phyloP scores from a whole-genome alignment of 2,329 filamentous ascomycete species.

The Pseudocercospora macadamiae region DNA sequence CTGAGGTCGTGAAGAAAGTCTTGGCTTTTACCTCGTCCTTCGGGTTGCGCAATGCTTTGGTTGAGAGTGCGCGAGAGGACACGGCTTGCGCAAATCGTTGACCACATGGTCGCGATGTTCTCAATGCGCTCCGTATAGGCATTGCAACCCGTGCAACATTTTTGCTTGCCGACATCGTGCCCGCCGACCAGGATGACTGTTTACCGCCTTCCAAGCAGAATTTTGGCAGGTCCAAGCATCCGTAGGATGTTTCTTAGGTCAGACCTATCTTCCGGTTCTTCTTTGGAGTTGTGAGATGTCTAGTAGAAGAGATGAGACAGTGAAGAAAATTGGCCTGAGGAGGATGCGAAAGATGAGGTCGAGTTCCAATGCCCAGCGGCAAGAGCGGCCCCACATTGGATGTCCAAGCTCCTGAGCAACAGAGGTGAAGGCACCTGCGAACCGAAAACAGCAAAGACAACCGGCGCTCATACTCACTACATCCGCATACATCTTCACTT shows the following conservation, averaged over 20 bases:
- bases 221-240: not conserved
- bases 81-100: not conserved
- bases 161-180: conserved; percentile 23
- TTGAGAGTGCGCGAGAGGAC: conserved; percentile 11
- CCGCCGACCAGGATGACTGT: conserved; percentile 9
- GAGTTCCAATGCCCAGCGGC: not conserved
- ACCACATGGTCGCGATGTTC: conserved; percentile 5
- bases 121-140: conserved; percentile 16
- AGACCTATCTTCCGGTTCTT: too few species aligned
- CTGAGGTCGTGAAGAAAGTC: conserved; percentile 25
- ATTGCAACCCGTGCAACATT: conserved; percentile 12
- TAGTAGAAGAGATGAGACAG: not conserved
- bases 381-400: not conserved
- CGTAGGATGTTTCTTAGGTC: not conserved
- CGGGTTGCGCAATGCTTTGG: conserved; percentile 6
- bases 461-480: not conserved
- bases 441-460: conserved; percentile 3
- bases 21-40: conserved; percentile 20
- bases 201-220: not conserved
- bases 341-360: conserved; percentile 4
- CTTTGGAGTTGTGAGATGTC: too few species aligned
- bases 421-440: not conserved
- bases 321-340: not conserved
- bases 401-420: not conserved
- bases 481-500: not conserved